phyloP scores from a whole-genome alignment of 257 asterid genomes.

The Solanum virginianum region DNA sequence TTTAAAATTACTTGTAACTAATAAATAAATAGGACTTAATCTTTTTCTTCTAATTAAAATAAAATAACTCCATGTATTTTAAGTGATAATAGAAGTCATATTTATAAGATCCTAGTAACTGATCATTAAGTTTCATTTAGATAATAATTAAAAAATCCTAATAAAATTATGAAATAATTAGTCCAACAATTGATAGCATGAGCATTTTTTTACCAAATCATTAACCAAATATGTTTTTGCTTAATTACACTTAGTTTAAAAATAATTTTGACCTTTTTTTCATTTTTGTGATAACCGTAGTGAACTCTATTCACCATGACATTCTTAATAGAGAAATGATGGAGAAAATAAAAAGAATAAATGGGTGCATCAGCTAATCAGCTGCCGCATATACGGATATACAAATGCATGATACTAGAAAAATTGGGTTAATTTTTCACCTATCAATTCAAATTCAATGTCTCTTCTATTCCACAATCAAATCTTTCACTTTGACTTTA shows the following conservation, averaged over 20 bases:
- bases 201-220: not conserved
- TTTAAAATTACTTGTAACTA: too few species aligned
- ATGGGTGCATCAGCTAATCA: not conserved
- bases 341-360: not conserved
- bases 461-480: not conserved
- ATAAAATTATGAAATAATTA: too few species aligned
- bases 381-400: not conserved
- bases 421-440: not conserved
- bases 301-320: not conserved
- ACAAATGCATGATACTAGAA: not conserved
- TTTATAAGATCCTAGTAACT: not conserved
- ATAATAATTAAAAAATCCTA: too few species aligned
- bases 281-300: not conserved
- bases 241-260: too few species aligned
- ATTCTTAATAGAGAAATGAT: not conserved
- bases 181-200: too few species aligned
- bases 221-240: too few species aligned
- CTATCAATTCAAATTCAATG: not conserved
- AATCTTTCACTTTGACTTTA: not conserved
- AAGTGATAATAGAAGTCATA: too few species aligned
- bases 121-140: not conserved
- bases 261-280: too few species aligned
- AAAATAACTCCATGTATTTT: not conserved
- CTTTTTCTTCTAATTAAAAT: too few species aligned
- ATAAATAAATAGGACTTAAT: too few species aligned